These are phyloP conservation scores for Centrapalus pauciflorus DNA, from an alignment of 129 eudicot genomes.

Conservation along the genomic window DNA sequence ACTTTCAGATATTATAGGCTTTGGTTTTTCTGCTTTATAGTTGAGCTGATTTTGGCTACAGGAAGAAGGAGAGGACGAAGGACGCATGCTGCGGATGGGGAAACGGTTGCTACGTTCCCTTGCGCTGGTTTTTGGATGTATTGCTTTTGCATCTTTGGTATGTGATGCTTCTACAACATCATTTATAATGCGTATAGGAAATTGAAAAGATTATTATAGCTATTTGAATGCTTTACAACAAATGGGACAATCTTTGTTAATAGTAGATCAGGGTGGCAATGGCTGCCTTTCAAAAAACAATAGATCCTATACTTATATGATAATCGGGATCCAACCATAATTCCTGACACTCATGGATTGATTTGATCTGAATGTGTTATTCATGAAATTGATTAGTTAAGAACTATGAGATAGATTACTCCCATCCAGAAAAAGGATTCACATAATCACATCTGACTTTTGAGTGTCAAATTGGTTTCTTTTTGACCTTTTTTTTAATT, in stretches of 20 bases:
- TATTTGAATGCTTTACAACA: neutral
- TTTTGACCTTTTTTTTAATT: neutral
- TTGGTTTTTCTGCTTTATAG: neutral
- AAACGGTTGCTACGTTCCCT: conserved; percentile 85
- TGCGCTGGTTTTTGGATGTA: conserved; percentile 73
- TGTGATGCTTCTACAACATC: conserved; percentile 13
- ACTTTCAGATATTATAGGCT: conserved; percentile 3
- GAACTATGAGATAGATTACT: neutral
- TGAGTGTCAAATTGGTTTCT: neutral
- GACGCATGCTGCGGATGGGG: conserved; percentile 78
- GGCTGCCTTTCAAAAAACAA: too few relatives aligned
- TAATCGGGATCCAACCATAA: too few relatives aligned
- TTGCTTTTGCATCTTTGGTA: conserved; percentile 80
- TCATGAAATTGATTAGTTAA: too few relatives aligned
- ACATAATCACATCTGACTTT: neutral
- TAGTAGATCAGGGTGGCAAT: too few relatives aligned
- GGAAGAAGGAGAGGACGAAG: conserved; percentile 97
- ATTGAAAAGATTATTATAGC: neutral
- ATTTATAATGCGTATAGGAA: neutral
- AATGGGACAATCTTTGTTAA: too few relatives aligned
- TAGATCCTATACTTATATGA: too few relatives aligned
- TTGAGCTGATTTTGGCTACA: conserved; percentile 30
- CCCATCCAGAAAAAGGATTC: neutral
- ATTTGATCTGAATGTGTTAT: neutral
- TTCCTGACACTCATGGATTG: too few relatives aligned